These are phyloP conservation scores for Neurospora sp. DNA, from an alignment of 2,329 filamentous ascomycete species.

Conservation along the genomic window DNA sequence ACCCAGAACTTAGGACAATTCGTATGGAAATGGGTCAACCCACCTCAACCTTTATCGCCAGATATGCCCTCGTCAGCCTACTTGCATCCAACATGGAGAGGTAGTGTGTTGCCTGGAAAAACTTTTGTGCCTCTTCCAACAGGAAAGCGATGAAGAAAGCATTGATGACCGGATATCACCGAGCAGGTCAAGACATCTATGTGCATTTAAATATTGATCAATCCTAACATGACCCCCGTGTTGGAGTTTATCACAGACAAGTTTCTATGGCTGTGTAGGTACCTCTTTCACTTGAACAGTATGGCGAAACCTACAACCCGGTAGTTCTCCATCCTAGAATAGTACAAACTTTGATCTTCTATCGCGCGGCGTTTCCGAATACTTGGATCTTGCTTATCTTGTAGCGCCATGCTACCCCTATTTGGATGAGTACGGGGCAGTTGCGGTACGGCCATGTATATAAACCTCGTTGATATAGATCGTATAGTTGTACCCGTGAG, in stretches of 20 bases:
- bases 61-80: background rate
- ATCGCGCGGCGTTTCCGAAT: background rate
- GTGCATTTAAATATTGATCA: background rate
- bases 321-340: background rate
- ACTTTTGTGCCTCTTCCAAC: background rate
- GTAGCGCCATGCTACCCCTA: background rate
- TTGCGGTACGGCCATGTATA: background rate
- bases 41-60: background rate
- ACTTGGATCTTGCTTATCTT: background rate
- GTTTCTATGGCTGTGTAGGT: background rate
- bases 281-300: background rate
- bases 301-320: background rate
- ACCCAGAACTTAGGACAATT: too few species aligned
- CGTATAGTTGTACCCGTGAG: background rate
- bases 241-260: background rate
- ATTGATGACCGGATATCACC: background rate
- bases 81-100: background rate
- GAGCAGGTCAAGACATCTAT: background rate
- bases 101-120: background rate
- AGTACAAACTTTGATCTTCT: background rate
- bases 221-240: background rate
- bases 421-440: background rate
- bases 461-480: background rate
- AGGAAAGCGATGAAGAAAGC: background rate
- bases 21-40: background rate